These are phyloP conservation scores for Zizania palustris DNA, from an alignment of 202 grass and related monocot genomes.

Conservation along the genomic window DNA sequence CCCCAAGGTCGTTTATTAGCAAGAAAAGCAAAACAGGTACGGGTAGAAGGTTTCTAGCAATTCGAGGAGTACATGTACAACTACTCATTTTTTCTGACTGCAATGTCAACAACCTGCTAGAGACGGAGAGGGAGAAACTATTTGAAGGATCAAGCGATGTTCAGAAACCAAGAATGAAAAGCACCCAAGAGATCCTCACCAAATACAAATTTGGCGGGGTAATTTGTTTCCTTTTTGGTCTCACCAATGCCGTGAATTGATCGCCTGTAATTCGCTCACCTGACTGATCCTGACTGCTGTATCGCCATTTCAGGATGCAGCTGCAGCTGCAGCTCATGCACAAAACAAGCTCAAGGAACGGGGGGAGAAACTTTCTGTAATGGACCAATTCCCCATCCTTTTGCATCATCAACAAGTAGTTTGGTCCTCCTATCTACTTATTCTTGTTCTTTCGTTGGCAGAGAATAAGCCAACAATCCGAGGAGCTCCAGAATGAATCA, in stretches of 20 bases:
- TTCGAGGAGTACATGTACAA: background rate
- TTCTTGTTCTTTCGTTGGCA: conserved; percentile 30
- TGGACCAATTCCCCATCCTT: background rate
- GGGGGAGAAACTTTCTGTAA: conserved; percentile 89
- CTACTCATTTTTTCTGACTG: background rate
- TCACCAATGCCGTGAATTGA: background rate
- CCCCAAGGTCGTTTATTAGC: conserved; percentile 39
- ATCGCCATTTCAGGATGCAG: conserved; percentile 58
- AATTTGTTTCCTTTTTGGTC: conserved; percentile 31
- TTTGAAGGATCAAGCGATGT: conserved; percentile 62
- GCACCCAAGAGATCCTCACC: conserved; percentile 86
- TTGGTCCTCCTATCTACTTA: background rate
- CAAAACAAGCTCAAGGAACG: conserved; percentile 81
- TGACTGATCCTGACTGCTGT: background rate
- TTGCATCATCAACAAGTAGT: background rate
- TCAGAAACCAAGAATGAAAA: conserved; percentile 73
- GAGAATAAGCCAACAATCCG: conserved; percentile 69
- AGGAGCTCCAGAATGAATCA: conserved; percentile 76
- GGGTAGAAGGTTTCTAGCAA: background rate
- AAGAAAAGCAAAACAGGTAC: conserved; percentile 51
- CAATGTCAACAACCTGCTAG: conserved; percentile 22
- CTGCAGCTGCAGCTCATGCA: conserved; percentile 78
- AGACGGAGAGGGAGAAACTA: conserved; percentile 55
- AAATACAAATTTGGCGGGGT: conserved; percentile 89
- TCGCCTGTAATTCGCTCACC: conserved; percentile 3